Percentiles rank a stretch among this genome's conserved stretches.
phyloP scores from a whole-genome alignment of 1,284 basidiomycete genomes.

The Volvariella volvacea region DNA sequence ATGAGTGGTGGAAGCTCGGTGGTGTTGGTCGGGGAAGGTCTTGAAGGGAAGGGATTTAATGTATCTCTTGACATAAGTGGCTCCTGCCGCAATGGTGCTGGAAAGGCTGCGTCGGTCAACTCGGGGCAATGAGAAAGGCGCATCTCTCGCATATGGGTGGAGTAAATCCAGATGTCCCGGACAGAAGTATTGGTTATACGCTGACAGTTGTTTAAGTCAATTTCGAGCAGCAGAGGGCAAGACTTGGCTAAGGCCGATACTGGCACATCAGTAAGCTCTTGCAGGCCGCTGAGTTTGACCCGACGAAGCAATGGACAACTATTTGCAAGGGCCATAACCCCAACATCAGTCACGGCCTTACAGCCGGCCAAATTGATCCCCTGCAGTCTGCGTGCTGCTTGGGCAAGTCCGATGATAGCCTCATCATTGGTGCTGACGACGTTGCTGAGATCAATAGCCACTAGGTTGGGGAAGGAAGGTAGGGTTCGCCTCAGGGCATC shows the following conservation, averaged over 20 bases:
- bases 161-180: slow-evolving; percentile 80
- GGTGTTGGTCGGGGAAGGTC: slow-evolving; percentile 16
- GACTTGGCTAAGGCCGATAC: slow-evolving; percentile 74
- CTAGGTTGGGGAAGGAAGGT: slow-evolving; percentile 65
- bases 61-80: slow-evolving; percentile 16
- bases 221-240: slow-evolving; percentile 88
- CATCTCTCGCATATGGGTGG: slow-evolving; percentile 85
- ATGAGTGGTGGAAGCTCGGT: slow-evolving; percentile 58
- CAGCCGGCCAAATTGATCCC: slow-evolving; percentile 92
- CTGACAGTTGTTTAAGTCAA: slow-evolving; percentile 86
- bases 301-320: slow-evolving; percentile 77
- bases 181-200: slow-evolving; percentile 75
- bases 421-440: slow-evolving; percentile 65
- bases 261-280: slow-evolving; percentile 73
- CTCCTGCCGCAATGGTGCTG: slow-evolving; percentile 49
- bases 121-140: slow-evolving; percentile 75
- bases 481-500: slow-evolving; percentile 67
- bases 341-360: slow-evolving; percentile 73
- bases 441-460: slow-evolving; percentile 85
- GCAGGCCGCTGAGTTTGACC: slow-evolving; percentile 81
- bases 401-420: slow-evolving; percentile 68
- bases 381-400: slow-evolving; percentile 73
- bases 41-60: slow-evolving; percentile 43
- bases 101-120: slow-evolving; percentile 86
- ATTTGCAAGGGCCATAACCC: slow-evolving; percentile 71